phyloP scores from a whole-genome alignment of 176 grass and related monocot genomes.

The Paspalum vaginatum region DNA sequence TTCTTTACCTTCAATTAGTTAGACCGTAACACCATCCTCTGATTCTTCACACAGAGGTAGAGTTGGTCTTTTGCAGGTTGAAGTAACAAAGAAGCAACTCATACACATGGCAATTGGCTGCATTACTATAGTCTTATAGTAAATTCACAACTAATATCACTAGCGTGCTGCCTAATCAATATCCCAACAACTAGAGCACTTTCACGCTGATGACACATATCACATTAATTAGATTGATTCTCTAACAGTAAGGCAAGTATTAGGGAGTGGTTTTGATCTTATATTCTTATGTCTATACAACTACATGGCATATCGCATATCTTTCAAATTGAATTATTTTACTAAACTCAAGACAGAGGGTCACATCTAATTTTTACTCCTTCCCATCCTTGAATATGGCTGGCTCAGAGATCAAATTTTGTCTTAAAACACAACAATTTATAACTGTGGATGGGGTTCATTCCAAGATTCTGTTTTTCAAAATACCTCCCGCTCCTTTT shows the following conservation, averaged over 20 bases:
- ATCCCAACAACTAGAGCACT: slow-evolving; percentile 10
- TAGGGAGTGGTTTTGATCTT: slow-evolving; percentile 7
- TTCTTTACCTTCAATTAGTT: too few relatives aligned
- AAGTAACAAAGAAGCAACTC: slow-evolving; percentile 1
- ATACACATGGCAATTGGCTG: slow-evolving; percentile 3
- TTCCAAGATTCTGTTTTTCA: too few relatives aligned
- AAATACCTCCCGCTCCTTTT: too few relatives aligned
- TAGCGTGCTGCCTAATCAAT: slow-evolving; percentile 9
- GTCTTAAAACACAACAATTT: too few relatives aligned
- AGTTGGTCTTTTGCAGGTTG: too few relatives aligned
- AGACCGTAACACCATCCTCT: background rate
- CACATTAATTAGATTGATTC: too few relatives aligned
- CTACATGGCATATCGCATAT: background rate
- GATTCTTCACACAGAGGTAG: background rate
- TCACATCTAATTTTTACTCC: background rate
- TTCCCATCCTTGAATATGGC: too few relatives aligned
- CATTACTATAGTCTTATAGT: background rate
- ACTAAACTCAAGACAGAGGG: too few relatives aligned
- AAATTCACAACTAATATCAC: background rate
- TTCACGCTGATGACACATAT: background rate
- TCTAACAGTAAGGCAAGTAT: background rate
- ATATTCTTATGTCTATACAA: too few relatives aligned
- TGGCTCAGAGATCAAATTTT: too few relatives aligned
- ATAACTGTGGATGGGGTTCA: too few relatives aligned
- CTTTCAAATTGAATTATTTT: background rate